A percentile compares a stretch with the other conserved stretches of the same genome.
phyloP scores from a whole-genome alignment of 2,329 filamentous ascomycete genomes.

The Thielaviopsis ethacetica region DNA sequence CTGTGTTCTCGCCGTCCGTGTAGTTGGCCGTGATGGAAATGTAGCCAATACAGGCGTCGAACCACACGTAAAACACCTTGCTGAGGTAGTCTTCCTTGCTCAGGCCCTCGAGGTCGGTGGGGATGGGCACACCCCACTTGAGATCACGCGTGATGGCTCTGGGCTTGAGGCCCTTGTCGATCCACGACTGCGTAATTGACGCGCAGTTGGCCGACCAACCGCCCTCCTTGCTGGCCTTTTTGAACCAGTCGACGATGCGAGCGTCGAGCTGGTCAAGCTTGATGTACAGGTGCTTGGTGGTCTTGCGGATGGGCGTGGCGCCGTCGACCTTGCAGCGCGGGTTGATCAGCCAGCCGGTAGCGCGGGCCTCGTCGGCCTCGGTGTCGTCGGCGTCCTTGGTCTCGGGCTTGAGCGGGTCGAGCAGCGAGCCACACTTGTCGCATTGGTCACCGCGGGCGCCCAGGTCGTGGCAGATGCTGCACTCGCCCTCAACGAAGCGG shows the following conservation, averaged over 20 bases:
- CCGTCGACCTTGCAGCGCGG: conserved; percentile 86
- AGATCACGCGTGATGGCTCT: conserved; percentile 85
- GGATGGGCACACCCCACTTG: conserved; percentile 61
- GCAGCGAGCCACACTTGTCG: conserved; percentile 54
- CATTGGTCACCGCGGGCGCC: conserved; percentile 62
- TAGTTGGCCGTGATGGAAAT: conserved; percentile 89
- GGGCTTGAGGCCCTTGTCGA: conserved; percentile 68
- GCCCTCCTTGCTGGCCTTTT: conserved; percentile 55
- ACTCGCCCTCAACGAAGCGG: conserved; percentile 68
- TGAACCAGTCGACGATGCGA: conserved; percentile 61
- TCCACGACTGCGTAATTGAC: conserved; percentile 64
- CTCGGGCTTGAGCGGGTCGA: conserved; percentile 50
- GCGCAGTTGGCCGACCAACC: conserved; percentile 61
- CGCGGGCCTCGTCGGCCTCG: conserved; percentile 19
- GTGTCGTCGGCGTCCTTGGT: conserved; percentile 18
- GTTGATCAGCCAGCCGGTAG: conserved; percentile 47
- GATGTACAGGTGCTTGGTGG: conserved; percentile 87
- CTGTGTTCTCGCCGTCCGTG: conserved; percentile 36
- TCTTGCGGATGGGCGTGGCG: conserved; percentile 58
- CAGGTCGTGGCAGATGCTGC: conserved; percentile 54
- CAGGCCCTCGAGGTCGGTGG: conserved; percentile 31
- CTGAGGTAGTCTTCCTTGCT: conserved; percentile 37
- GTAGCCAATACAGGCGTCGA: conserved; percentile 87
- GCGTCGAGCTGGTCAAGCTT: conserved; percentile 68
- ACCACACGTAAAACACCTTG: conserved; percentile 83